These are phyloP conservation scores for Eimeria maxima DNA, from an alignment of 169 alveolate genomes.

Conservation along the genomic window DNA sequence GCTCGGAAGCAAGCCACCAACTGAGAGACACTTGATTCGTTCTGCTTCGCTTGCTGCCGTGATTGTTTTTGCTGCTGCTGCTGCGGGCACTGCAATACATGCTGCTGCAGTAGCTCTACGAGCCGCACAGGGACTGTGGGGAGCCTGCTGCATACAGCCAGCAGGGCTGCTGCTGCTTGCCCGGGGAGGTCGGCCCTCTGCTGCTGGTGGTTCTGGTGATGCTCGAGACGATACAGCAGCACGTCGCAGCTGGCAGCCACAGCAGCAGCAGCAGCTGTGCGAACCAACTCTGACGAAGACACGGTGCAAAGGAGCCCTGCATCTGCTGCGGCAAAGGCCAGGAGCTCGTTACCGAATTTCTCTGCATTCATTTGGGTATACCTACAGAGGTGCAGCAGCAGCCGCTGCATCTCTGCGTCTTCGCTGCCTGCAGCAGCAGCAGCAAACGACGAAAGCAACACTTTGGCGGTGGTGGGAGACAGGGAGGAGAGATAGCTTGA, in stretches of 20 bases:
- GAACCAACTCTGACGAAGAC: too few species aligned
- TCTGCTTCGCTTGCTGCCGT: not conserved
- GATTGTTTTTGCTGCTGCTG: not conserved
- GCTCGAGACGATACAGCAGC: not conserved
- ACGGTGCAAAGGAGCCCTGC: too few species aligned
- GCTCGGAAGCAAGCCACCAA: conserved; percentile 23
- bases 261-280: too few species aligned
- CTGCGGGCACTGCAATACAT: not conserved
- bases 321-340: too few species aligned
- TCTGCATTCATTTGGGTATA: too few species aligned
- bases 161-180: conserved; percentile 36
- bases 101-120: conserved; percentile 34
- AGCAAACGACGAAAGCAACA: too few species aligned
- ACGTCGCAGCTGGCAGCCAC: not conserved
- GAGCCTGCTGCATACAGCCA: conserved; percentile 17
- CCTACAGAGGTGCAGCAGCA: too few species aligned
- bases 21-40: conserved; percentile 31
- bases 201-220: not conserved
- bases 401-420: too few species aligned
- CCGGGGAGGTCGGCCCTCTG: not conserved
- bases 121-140: conserved; percentile 40
- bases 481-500: too few species aligned
- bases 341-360: too few species aligned
- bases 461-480: too few species aligned
- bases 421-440: too few species aligned